These are phyloP conservation scores for Monosporascus sp. DNA, from an alignment of 2,329 filamentous ascomycete species.

Conservation along the genomic window DNA sequence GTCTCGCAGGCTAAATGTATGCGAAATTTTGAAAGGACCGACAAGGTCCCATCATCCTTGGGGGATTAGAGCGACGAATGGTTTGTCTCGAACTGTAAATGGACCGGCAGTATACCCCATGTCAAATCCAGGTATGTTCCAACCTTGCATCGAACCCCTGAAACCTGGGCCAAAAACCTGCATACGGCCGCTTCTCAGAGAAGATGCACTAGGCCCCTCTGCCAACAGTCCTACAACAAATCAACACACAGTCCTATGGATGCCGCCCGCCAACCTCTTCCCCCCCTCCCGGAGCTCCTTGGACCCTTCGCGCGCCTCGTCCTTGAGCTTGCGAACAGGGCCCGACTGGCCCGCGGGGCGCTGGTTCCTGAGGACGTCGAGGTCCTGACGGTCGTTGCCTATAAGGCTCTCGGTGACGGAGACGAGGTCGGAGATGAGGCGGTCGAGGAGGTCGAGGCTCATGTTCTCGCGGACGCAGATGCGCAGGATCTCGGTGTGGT, in stretches of 20 bases:
- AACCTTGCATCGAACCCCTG: too few species aligned
- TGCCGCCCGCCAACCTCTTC: constrained; percentile 23
- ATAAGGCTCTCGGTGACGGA: constrained; percentile 57
- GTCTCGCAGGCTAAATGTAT: too few species aligned
- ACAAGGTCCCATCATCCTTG: too few species aligned
- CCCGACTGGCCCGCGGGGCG: constrained; percentile 10
- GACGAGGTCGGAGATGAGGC: constrained; percentile 56
- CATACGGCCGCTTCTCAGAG: not conserved
- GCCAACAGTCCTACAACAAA: not conserved
- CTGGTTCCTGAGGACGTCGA: constrained; percentile 39
- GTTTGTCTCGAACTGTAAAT: too few species aligned
- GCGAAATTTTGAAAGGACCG: too few species aligned
- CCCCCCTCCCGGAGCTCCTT: constrained; percentile 3
- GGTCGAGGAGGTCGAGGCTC: constrained; percentile 62
- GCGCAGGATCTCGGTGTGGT: constrained; percentile 60
- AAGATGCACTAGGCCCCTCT: not conserved
- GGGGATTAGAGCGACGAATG: too few species aligned
- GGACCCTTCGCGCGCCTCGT: constrained; percentile 1
- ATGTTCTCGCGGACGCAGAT: constrained; percentile 63
- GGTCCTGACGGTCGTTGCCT: constrained; percentile 44
- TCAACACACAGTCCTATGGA: constrained; percentile 27
- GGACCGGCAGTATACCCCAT: too few species aligned
- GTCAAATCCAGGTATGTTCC: too few species aligned
- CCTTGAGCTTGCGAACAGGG: constrained; percentile 2
- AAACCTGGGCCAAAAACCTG: not conserved